Evolutionary conservation across 768 basidiomycete genomes (phyloP).

Genomic region (Tremella yokohamensis): DNA sequence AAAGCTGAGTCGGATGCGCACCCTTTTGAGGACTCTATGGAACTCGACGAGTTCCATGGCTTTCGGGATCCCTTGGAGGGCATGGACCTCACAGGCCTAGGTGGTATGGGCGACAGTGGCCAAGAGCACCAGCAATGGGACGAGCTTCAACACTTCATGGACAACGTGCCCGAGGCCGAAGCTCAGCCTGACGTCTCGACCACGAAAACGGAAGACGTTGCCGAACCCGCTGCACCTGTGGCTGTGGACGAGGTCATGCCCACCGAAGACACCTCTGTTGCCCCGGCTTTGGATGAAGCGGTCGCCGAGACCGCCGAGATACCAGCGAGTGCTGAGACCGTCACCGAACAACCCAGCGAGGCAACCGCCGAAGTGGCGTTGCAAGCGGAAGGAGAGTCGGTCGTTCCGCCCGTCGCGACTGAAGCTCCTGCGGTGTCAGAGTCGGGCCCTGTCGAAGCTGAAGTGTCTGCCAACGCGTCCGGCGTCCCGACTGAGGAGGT

Average conservation of each 20-base stretch:
- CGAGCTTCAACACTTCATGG: slow-evolving; percentile 37
- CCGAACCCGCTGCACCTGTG: background rate
- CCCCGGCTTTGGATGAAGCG: slow-evolving; percentile 22
- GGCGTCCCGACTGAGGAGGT: slow-evolving; percentile 28
- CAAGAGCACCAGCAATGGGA: slow-evolving; percentile 33
- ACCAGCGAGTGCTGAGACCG: background rate
- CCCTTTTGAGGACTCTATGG: slow-evolving; percentile 9
- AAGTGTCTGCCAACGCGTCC: slow-evolving; percentile 5
- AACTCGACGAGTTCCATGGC: slow-evolving; percentile 26
- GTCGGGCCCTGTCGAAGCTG: slow-evolving; percentile 4
- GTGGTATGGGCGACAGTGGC: slow-evolving; percentile 14
- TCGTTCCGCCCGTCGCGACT: slow-evolving; percentile 9
- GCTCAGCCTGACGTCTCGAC: background rate
- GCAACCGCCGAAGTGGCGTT: slow-evolving; percentile 3
- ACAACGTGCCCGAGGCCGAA: slow-evolving; percentile 1
- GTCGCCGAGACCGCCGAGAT: slow-evolving; percentile 8
- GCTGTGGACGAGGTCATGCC: background rate
- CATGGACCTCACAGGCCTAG: slow-evolving; percentile 27
- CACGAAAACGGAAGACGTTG: background rate
- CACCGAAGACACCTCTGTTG: slow-evolving; percentile 12
- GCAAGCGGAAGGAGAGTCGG: slow-evolving; percentile 1
- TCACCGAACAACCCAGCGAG: background rate
- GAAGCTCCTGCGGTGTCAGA: background rate
- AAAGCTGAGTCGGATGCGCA: slow-evolving; percentile 3
- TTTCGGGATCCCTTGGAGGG: slow-evolving; percentile 22